Percentiles rank a stretch among this genome's conserved stretches.
These are phyloP conservation scores for Macrophomina pseudophaseolina DNA, from an alignment of 2,329 filamentous ascomycete species.

Conservation along the genomic window DNA sequence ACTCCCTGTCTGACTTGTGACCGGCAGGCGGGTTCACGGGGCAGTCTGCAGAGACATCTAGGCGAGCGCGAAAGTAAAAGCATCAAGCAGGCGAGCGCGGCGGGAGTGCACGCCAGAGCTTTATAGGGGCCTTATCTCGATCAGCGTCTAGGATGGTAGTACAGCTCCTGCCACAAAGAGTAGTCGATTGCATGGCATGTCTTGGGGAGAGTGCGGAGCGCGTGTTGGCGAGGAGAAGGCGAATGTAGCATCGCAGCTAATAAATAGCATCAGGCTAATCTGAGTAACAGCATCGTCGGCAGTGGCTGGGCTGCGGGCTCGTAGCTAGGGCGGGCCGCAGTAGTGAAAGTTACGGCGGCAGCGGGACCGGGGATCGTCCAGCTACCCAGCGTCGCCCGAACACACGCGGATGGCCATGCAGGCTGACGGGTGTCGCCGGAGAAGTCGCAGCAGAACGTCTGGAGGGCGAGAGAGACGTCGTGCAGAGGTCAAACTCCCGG, in stretches of 20 bases:
- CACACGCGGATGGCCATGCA: neutral
- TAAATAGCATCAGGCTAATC: neutral
- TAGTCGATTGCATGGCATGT: neutral
- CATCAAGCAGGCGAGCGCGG: too few species aligned
- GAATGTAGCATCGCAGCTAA: neutral
- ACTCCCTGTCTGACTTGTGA: conserved; percentile 1
- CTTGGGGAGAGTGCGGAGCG: neutral
- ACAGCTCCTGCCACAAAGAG: conserved; percentile 1
- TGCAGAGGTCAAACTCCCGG: neutral
- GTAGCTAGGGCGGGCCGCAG: neutral
- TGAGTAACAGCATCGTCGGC: neutral
- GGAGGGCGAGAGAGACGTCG: neutral
- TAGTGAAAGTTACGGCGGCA: neutral
- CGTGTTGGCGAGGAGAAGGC: neutral
- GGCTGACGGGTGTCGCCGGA: neutral
- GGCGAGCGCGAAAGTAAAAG: neutral
- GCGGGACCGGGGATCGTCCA: neutral
- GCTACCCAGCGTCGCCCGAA: neutral
- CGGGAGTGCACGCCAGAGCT: too few species aligned
- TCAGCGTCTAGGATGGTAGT: neutral
- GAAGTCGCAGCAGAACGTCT: too few species aligned
- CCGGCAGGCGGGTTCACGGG: neutral
- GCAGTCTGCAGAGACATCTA: neutral
- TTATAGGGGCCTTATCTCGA: neutral
- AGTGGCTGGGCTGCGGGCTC: neutral